Base-by-base conservation (phyloP, 139 green algal genomes). In the Micractinium sp. region DNA sequence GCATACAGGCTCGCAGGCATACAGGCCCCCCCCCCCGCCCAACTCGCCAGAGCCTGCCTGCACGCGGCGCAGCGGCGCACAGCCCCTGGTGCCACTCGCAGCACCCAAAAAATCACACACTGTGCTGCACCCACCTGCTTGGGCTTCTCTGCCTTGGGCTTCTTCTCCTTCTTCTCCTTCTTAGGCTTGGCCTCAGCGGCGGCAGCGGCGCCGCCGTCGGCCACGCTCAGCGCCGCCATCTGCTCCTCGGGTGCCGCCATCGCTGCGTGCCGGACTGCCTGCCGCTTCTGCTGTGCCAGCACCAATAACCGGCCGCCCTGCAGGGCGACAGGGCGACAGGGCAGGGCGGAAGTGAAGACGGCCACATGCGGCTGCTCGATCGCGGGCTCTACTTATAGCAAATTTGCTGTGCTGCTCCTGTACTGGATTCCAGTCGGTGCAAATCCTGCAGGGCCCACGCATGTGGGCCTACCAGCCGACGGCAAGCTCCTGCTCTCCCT, bases 111-210 rank as follows among this genome's bases (percentile, higher is more conserved):
- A 0, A 63, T 25, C 39, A 35, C 2, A 29, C 22, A 22, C 1
- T 35, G 2, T n/a, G 29, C 63, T 71, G 63, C 63, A 71, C 63
- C 22, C 63, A 27, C 63, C 63, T 31, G 63, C 63, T 25, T 71
- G 20, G 63, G 63, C 87, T 96, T 95, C 20, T 93, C 89, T 29
- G 91, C 87, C 85, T 92, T 94, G 23, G 74, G 81, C 82, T 93
- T 90, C 90, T 96, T 96, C 85, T 93, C 93, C 82, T 93, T 90
- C 90, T 96, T 96, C 82, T 93, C 93, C 82, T 93, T 95, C 14
- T 86, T 82, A 3, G 85, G 71, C 86, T 94, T 94, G 47, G 56
- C 77, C 75, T 88, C 89, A 7, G n/a, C 91, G 77, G 67, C 67
- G 25, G 41, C 81, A 4, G n/a, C 88, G 29, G 38, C 29, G 38